These are phyloP conservation scores for Capsella bursapastoris DNA, from an alignment of 345 rosid genomes.

Conservation along the genomic window DNA sequence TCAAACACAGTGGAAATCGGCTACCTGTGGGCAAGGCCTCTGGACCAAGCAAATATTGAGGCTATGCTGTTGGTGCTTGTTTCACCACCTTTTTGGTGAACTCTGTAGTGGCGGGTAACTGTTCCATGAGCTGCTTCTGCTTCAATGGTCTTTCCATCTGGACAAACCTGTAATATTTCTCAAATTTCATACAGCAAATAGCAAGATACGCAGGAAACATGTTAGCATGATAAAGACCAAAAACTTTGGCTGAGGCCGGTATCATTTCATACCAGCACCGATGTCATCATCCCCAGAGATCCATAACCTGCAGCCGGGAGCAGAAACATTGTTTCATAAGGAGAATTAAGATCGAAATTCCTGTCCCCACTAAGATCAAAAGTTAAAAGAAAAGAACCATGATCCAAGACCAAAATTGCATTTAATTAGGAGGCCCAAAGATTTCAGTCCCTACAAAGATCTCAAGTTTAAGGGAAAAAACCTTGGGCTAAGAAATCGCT, in stretches of 20 bases:
- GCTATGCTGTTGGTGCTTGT: slow-evolving; percentile 94
- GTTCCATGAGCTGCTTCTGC: slow-evolving; percentile 93
- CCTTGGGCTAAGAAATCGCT: slow-evolving; percentile 99
- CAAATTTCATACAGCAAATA: slow-evolving; percentile 4
- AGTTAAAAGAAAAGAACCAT: neutral
- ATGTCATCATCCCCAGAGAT: slow-evolving; percentile 97
- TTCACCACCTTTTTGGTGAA: slow-evolving; percentile 87
- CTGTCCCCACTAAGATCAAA: slow-evolving; percentile 10
- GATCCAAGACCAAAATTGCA: slow-evolving; percentile 69
- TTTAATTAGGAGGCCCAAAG: slow-evolving; percentile 7
- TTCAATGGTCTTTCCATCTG: slow-evolving; percentile 90
- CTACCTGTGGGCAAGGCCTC: slow-evolving; percentile 86
- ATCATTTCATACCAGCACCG: slow-evolving; percentile 68
- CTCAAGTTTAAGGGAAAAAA: slow-evolving; percentile 28
- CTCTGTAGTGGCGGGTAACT: slow-evolving; percentile 82
- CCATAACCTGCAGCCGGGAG: slow-evolving; percentile 73
- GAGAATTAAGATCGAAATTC: neutral
- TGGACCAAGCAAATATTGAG: slow-evolving; percentile 85
- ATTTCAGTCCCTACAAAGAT: slow-evolving; percentile 13
- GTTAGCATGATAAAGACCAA: slow-evolving; percentile 3
- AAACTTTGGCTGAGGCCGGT: neutral
- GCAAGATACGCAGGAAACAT: slow-evolving; percentile 1
- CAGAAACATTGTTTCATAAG: slow-evolving; percentile 23
- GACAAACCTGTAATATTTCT: slow-evolving; percentile 68
- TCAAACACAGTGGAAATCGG: neutral